phyloP scores from a whole-genome alignment of 768 basidiomycete genomes.

The Suillus discolor region DNA sequence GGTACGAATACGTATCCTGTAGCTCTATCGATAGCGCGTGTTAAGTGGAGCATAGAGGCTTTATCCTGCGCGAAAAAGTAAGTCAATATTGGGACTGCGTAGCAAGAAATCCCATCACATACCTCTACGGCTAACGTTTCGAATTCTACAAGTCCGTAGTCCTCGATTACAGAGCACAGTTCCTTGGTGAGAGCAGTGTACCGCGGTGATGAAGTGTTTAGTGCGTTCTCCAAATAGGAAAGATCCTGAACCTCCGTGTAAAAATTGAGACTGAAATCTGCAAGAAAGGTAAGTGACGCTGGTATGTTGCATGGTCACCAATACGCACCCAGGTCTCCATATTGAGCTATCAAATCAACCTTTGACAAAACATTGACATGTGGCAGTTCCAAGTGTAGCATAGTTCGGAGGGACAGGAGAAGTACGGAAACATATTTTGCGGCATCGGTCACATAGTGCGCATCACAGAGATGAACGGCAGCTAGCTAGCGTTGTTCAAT shows the following conservation, averaged over 20 bases:
- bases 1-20: slow-evolving; percentile 92
- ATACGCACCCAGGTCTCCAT: slow-evolving; percentile 86
- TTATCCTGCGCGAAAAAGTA: slow-evolving; percentile 67
- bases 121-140: slow-evolving; percentile 97
- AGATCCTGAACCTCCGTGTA: slow-evolving; percentile 99
- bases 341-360: slow-evolving; percentile 85
- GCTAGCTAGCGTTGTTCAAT: slow-evolving; percentile 61
- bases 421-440: slow-evolving; percentile 93
- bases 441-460: slow-evolving; percentile 95
- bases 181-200: slow-evolving; percentile 85
- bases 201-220: slow-evolving; percentile 65
- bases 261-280: slow-evolving; percentile 96
- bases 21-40: slow-evolving; percentile 83
- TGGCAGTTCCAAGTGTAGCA: slow-evolving; percentile 98
- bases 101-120: slow-evolving; percentile 20
- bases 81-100: background rate
- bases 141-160: slow-evolving; percentile 90
- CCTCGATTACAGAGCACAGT: slow-evolving; percentile 91
- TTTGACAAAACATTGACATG: slow-evolving; percentile 98
- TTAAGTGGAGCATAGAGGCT: slow-evolving; percentile 89
- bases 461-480: slow-evolving; percentile 94
- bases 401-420: slow-evolving; percentile 88
- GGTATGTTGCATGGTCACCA: background rate
- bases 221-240: slow-evolving; percentile 77
- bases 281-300: background rate